Percentiles rank a stretch among this genome's conserved stretches.
These are phyloP conservation scores for Plasmodium inui DNA, from an alignment of 169 alveolate species.

Conservation along the genomic window DNA sequence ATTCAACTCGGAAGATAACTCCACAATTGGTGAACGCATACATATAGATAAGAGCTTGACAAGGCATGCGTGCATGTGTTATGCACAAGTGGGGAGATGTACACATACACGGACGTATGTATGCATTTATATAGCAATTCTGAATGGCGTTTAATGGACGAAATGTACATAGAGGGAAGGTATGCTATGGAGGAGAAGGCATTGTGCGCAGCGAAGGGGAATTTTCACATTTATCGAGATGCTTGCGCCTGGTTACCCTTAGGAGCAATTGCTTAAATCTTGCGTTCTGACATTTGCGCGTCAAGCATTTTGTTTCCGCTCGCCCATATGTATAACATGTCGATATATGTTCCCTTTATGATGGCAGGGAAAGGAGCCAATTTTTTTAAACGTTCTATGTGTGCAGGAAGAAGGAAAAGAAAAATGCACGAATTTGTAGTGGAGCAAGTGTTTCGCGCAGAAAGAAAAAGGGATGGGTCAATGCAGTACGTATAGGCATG, in stretches of 20 bases:
- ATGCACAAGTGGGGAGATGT: not conserved
- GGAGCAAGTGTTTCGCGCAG: not conserved
- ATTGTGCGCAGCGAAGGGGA: not conserved
- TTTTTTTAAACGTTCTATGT: not conserved
- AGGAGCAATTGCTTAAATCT: not conserved
- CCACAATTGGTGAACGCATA: not conserved
- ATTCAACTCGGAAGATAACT: not conserved
- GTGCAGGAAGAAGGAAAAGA: not conserved
- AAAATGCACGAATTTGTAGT: not conserved
- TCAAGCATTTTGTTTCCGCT: not conserved
- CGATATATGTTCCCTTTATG: not conserved
- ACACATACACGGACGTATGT: not conserved
- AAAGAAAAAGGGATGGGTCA: not conserved
- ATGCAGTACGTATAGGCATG: not conserved
- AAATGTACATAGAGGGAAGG: not conserved
- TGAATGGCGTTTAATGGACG: not conserved
- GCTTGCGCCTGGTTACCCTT: not conserved
- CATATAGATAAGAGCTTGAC: not conserved
- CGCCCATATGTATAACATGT: not conserved
- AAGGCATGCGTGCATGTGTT: not conserved
- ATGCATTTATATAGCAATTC: not conserved
- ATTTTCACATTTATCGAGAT: not conserved
- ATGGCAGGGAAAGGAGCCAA: not conserved
- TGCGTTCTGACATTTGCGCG: not conserved
- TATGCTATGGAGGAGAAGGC: not conserved